These are phyloP conservation scores for Boehmeria nivea DNA, from an alignment of 306 rosid species.

Conservation along the genomic window DNA sequence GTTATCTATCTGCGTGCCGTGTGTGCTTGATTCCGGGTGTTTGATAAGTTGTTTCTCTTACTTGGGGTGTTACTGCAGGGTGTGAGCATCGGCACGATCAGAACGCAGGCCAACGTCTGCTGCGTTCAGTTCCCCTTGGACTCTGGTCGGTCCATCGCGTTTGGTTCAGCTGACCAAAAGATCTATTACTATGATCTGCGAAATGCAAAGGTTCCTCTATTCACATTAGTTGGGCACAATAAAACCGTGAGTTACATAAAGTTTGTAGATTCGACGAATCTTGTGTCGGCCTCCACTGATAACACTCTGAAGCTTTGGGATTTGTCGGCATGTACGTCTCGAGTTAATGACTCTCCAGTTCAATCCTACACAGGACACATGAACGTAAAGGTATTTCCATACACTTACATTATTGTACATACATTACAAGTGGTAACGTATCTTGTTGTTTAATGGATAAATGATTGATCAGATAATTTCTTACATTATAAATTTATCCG, in stretches of 20 bases:
- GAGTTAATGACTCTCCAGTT: constrained; percentile 69
- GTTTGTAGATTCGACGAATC: constrained; percentile 58
- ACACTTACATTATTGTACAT: not conserved
- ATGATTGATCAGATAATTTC: too few relatives aligned
- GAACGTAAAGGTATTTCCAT: constrained; percentile 73
- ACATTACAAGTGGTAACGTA: not conserved
- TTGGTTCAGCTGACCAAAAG: constrained; percentile 94
- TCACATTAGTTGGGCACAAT: constrained; percentile 74
- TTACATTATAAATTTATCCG: too few relatives aligned
- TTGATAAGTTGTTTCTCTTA: constrained; percentile 75
- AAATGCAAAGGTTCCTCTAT: constrained; percentile 61
- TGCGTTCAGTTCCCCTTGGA: constrained; percentile 87
- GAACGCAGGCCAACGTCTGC: constrained; percentile 93
- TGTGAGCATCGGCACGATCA: constrained; percentile 79
- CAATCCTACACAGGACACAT: constrained; percentile 79
- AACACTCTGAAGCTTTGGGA: constrained; percentile 97
- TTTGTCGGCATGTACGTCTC: constrained; percentile 70
- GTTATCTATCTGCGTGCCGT: constrained; percentile 59
- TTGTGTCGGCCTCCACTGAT: constrained; percentile 89
- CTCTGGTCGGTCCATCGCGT: constrained; percentile 76
- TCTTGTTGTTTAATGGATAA: not conserved
- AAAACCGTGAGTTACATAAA: constrained; percentile 93
- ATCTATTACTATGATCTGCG: constrained; percentile 90
- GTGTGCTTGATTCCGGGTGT: constrained; percentile 48
- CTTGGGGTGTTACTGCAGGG: constrained; percentile 88